phyloP scores from a whole-genome alignment of 345 rosid species.

The Camelina neglecta region DNA sequence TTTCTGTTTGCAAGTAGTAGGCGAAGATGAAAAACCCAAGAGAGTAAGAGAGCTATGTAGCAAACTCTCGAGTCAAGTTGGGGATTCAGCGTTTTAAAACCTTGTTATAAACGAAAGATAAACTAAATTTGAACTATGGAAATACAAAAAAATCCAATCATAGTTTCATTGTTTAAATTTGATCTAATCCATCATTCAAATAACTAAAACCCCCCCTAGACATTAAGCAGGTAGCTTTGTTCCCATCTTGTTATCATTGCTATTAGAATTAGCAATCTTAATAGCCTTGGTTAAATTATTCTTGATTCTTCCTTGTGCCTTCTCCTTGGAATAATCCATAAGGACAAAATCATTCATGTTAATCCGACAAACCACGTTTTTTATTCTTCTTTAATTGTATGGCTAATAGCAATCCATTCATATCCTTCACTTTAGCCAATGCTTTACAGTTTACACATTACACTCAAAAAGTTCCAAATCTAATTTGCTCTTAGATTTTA shows the following conservation, averaged over 20 bases:
- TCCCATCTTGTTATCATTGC: neutral
- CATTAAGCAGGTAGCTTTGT: neutral
- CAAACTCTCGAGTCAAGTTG: no score
- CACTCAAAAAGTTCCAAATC: neutral
- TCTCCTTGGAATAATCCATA: neutral
- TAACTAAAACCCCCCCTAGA: neutral
- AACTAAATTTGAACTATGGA: neutral
- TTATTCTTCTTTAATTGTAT: neutral
- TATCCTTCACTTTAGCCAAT: neutral
- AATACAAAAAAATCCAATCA: neutral
- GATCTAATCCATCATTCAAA: neutral
- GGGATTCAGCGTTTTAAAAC: no score
- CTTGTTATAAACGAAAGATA: neutral
- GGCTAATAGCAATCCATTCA: conserved; percentile 4
- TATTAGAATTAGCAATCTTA: neutral
- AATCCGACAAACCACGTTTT: neutral
- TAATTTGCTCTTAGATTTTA: neutral
- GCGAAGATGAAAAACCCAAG: no score
- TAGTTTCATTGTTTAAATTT: neutral
- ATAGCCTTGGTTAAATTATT: no score
- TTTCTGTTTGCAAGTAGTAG: neutral
- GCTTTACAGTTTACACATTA: no score
- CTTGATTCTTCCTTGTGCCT: neutral
- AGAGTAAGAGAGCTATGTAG: no score
- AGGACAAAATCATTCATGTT: neutral